Evolutionary conservation across 139 green algal species (phyloP), one percentile per base, ranked within the genome.

Genomic region (Parachlorella kessleri): DNA sequence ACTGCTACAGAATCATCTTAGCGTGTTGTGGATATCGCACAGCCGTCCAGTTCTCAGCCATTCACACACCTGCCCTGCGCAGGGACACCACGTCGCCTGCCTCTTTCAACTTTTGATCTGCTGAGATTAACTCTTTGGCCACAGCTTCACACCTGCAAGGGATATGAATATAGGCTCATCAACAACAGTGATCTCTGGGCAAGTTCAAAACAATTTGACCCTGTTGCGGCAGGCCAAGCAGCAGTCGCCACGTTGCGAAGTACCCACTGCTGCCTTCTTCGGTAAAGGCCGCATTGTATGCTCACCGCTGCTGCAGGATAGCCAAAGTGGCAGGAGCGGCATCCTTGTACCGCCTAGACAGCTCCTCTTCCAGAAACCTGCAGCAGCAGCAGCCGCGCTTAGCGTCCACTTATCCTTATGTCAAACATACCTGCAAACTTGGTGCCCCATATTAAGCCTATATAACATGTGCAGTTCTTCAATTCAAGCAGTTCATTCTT

Each of bases 331-430:
- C 87, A 10, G 95, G 95, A 3, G 95, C 94, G 1, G 95, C 90
- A 28, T 97, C 95, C 1, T 90, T 76, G 81, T 98, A 98, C 26
- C 92, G 81, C 41, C 87, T 73, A 0, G 90, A 89, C 23, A 98
- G 88, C 88, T 98, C 94, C 40, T 94, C 90, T 85, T 97, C 93
- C 64, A 97, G 73, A 73, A 92, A 97, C 81, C 92, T 95, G 73
- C 8, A 59, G 28, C 35, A 40, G 35, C 2, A 14, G 4, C 36
- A 72, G 32, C 1, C 32, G 48, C 48, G 21, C 48, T 28, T 14
- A 59, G 48, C 48, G 21, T 59, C 21, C 48, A 59, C 48, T 59
- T 59, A 59, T 59, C 14, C 21, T 14, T 28, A 59, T 59, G 14
- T 59, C 48, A 59, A 59, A 59, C 21, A 18, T 59, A 18, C 14